Percentiles rank a stretch among this genome's conserved stretches.
Evolutionary conservation across 257 asterid species (phyloP).

Genomic region (Solanum infundibuliforme): DNA sequence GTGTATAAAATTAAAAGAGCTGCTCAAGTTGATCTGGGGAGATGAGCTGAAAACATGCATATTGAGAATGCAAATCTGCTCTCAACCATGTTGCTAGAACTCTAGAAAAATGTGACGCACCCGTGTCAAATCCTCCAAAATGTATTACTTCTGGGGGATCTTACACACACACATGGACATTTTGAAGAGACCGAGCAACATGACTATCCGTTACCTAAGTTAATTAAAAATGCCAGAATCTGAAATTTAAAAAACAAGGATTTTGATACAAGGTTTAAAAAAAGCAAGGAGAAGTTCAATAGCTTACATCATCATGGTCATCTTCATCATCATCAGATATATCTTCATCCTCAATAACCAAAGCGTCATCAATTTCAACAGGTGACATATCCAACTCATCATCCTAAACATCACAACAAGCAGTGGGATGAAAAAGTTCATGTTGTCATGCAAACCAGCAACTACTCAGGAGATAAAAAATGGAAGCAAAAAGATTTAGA

Average conservation of each 20-base stretch:
- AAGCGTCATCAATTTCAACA: constrained; percentile 71
- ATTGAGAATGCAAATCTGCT: neutral
- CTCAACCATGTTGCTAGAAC: neutral
- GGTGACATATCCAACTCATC: constrained; percentile 84
- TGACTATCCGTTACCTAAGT: neutral
- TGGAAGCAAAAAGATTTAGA: neutral
- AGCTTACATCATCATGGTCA: constrained; percentile 73
- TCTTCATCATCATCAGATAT: constrained; percentile 84
- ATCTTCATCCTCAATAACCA: constrained; percentile 96
- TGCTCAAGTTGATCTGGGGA: neutral
- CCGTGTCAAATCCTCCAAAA: neutral
- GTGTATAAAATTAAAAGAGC: neutral
- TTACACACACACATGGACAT: neutral
- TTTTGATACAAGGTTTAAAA: neutral
- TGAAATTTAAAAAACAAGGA: neutral
- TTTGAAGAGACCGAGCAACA: neutral
- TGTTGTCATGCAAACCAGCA: neutral
- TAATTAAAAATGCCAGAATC: neutral
- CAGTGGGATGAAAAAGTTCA: neutral
- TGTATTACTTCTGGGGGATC: neutral
- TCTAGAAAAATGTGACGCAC: neutral
- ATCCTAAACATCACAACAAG: constrained; percentile 43
- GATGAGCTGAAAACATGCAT: neutral
- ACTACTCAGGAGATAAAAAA: neutral
- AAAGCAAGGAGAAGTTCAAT: neutral